phyloP scores from a whole-genome alignment of 1,284 basidiomycete genomes.

The Takashimella koratensis region DNA sequence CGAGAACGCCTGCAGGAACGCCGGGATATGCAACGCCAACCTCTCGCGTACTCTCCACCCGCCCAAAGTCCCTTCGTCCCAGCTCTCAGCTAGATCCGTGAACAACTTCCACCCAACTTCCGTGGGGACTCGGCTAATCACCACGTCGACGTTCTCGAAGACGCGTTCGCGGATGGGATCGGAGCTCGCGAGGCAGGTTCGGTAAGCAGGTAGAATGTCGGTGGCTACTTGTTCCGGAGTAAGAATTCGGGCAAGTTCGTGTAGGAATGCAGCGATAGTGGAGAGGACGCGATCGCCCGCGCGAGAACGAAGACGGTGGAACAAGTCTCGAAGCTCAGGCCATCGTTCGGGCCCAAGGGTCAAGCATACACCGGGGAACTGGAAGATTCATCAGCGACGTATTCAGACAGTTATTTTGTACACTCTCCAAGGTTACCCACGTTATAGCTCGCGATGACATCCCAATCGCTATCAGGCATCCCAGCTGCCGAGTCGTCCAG shows the following conservation, averaged over 20 bases:
- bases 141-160: conserved; percentile 59
- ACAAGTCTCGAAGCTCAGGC: conserved; percentile 68
- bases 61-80: conserved; percentile 61
- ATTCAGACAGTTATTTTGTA: not conserved
- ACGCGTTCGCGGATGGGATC: conserved; percentile 62
- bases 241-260: conserved; percentile 84
- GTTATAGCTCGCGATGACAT: conserved; percentile 89
- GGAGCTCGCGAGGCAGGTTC: conserved; percentile 59
- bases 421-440: conserved; percentile 29
- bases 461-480: conserved; percentile 60
- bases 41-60: conserved; percentile 83
- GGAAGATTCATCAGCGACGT: not conserved
- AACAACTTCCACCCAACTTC: conserved; percentile 58
- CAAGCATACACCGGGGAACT: conserved; percentile 81
- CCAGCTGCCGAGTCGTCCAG: conserved; percentile 44
- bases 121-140: conserved; percentile 58
- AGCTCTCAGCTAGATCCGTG: conserved; percentile 57
- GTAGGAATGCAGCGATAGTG: conserved; percentile 69
- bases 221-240: conserved; percentile 63
- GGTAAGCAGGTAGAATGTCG: conserved; percentile 75
- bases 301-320: conserved; percentile 56
- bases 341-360: conserved; percentile 76
- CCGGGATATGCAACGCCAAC: conserved; percentile 59
- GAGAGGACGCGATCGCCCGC: conserved; percentile 56
- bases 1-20: conserved; percentile 51